These are phyloP conservation scores for Neurospora terricola DNA, from an alignment of 495 filamentous ascomycete genomes.

Conservation along the genomic window DNA sequence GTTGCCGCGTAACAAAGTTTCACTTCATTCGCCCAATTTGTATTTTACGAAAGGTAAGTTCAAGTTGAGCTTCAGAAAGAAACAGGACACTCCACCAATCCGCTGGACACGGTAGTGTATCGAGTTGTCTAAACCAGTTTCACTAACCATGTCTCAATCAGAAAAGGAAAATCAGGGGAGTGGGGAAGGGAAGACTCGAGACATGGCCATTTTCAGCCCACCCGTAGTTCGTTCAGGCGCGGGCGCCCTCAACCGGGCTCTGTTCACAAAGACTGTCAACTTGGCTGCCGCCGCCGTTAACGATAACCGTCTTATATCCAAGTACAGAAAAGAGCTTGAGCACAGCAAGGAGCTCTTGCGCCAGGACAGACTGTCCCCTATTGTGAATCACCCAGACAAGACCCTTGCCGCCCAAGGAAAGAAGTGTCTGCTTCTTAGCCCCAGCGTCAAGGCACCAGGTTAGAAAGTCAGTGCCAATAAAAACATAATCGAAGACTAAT, in stretches of 20 bases:
- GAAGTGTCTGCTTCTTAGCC: constrained; percentile 69
- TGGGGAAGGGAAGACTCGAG: constrained; percentile 4
- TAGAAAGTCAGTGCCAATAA: constrained; percentile 2
- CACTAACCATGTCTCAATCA: not conserved
- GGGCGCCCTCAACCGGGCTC: constrained; percentile 67
- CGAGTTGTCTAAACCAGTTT: not conserved
- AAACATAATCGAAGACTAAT: constrained; percentile 6
- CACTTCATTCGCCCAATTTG: constrained; percentile 1
- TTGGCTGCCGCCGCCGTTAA: constrained; percentile 70
- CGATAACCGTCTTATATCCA: constrained; percentile 60
- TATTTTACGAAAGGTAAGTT: not conserved
- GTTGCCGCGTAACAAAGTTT: not conserved
- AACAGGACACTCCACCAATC: not conserved
- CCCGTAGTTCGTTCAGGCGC: constrained; percentile 60
- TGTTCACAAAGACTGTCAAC: constrained; percentile 67
- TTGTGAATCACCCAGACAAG: constrained; percentile 45
- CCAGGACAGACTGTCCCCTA: constrained; percentile 42
- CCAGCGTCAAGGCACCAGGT: constrained; percentile 62
- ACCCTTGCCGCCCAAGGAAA: constrained; percentile 39
- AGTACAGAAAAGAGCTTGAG: constrained; percentile 49
- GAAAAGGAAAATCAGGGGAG: not conserved
- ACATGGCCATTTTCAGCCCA: constrained; percentile 53
- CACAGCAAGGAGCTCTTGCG: constrained; percentile 49
- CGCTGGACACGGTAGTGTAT: constrained; percentile 60
- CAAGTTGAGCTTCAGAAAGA: not conserved